phyloP scores from a whole-genome alignment of 495 filamentous ascomycete genomes.

The Cetradonia linearis region DNA sequence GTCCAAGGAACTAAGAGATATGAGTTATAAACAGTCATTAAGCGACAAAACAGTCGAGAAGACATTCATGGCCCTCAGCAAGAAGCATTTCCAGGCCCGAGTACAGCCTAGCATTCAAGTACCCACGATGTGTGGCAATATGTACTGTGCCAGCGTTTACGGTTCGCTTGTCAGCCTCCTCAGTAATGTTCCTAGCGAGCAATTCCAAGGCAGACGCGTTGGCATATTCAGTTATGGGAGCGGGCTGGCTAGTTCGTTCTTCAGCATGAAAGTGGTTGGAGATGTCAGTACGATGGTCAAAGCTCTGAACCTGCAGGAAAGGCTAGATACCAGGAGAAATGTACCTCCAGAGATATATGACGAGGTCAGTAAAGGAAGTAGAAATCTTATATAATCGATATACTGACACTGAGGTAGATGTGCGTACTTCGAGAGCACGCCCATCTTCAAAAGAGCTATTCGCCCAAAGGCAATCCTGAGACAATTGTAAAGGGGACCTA shows the following conservation, averaged over 20 bases:
- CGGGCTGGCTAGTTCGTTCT: conserved; percentile 81
- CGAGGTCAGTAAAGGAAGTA: conserved; percentile 44
- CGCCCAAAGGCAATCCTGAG: conserved; percentile 63
- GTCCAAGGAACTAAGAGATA: conserved; percentile 69
- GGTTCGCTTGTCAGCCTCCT: conserved; percentile 70
- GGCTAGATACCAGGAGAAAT: conserved; percentile 57
- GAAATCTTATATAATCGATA: background rate
- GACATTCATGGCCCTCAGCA: conserved; percentile 87
- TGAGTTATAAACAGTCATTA: conserved; percentile 77
- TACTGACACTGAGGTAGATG: conserved; percentile 48
- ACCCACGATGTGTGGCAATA: conserved; percentile 94
- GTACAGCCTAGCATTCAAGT: conserved; percentile 77
- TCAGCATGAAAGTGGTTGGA: conserved; percentile 75
- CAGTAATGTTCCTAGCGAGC: conserved; percentile 56
- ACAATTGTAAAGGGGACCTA: conserved; percentile 73
- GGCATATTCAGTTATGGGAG: conserved; percentile 93
- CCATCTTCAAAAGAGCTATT: conserved; percentile 86
- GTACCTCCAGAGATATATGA: conserved; percentile 82
- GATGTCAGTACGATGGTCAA: conserved; percentile 64
- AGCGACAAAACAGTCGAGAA: conserved; percentile 94
- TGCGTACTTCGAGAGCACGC: conserved; percentile 89
- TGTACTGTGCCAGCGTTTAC: conserved; percentile 96
- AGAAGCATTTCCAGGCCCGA: conserved; percentile 89
- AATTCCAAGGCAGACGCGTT: conserved; percentile 73
- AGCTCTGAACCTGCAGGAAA: conserved; percentile 69